Conservation (phyloP, 805 yeast species). For the Kodamaea fukazawae region DNA sequence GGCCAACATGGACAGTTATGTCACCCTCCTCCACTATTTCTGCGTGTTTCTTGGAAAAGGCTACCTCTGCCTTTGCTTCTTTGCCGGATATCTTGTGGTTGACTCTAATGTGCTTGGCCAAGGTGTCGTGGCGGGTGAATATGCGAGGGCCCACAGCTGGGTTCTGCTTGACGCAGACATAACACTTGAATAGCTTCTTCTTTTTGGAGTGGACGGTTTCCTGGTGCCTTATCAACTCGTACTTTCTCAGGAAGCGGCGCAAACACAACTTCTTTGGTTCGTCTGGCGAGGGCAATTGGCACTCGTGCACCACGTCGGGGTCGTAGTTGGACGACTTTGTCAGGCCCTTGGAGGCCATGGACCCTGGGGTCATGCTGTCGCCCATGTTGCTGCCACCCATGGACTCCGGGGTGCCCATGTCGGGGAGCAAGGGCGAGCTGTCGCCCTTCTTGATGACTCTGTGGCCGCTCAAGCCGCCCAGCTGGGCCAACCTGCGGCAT, state of each 20-base stretch:
- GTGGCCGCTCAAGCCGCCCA: conserved; percentile 18
- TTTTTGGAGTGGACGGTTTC: conserved; percentile 92
- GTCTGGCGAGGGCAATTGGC: conserved; percentile 44
- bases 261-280: conserved; percentile 40
- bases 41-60: conserved; percentile 44
- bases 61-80: conserved; percentile 48
- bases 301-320: conserved; percentile 47
- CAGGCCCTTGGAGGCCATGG: conserved; percentile 15
- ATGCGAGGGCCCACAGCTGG: conserved; percentile 63
- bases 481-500: conserved; percentile 5
- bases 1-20: conserved; percentile 45
- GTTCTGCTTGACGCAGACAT: conserved; percentile 73
- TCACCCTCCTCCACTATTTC: conserved; percentile 49
- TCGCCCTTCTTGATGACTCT: conserved; percentile 23
- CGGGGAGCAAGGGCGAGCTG: conserved; percentile 10
- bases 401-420: conserved; percentile 7
- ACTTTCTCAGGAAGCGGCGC: conserved; percentile 56
- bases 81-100: conserved; percentile 46
- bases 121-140: conserved; percentile 90
- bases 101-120: conserved; percentile 77
- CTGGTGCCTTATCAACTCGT: conserved; percentile 92
- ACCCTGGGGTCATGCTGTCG: not conserved
- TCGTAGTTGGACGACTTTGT: conserved; percentile 43
- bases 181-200: conserved; percentile 82
- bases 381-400: conserved; percentile 1